phyloP scores from a whole-genome alignment of 1,284 basidiomycete genomes.

The Agaricales sp. region DNA sequence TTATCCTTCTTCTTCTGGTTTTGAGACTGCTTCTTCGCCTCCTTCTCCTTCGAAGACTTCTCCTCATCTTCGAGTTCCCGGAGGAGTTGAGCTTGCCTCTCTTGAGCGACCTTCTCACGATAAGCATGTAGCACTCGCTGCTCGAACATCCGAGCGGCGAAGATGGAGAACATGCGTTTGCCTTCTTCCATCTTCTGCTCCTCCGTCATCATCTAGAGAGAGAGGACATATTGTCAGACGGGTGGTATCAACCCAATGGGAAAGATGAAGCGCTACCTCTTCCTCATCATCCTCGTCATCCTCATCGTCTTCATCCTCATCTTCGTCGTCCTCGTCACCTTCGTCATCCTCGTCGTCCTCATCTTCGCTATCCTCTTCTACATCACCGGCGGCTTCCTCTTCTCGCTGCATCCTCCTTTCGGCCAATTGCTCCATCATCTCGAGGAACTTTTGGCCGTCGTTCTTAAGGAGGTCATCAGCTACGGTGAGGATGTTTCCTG shows the following conservation, averaged over 20 bases:
- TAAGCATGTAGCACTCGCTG: constrained; percentile 92
- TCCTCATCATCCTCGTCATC: constrained; percentile 3
- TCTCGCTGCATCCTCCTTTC: constrained; percentile 90
- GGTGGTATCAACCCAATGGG: constrained; percentile 10
- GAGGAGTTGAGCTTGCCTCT: constrained; percentile 79
- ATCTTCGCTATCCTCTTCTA: constrained; percentile 29
- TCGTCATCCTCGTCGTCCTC: constrained; percentile 17
- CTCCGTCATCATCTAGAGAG: constrained; percentile 58
- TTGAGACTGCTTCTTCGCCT: constrained; percentile 91
- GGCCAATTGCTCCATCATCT: constrained; percentile 99
- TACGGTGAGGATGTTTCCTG: constrained; percentile 94
- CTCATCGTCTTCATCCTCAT: not conserved
- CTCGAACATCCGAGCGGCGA: constrained; percentile 99
- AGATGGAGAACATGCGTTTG: constrained; percentile 98
- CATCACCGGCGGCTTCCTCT: constrained; percentile 54
- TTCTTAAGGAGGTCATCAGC: constrained; percentile 98
- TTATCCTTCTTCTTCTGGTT: constrained; percentile 99
- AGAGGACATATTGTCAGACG: constrained; percentile 9
- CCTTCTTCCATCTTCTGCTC: constrained; percentile 98
- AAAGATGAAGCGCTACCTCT: constrained; percentile 18
- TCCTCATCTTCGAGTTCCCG: constrained; percentile 89
- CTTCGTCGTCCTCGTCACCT: constrained; percentile 18
- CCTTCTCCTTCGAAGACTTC: constrained; percentile 67
- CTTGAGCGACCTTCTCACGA: constrained; percentile 86
- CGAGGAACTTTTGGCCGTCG: constrained; percentile 96